A percentile compares a stretch with the other conserved stretches of the same genome.
These are phyloP conservation scores for Fusarium torulosum DNA, from an alignment of 2,329 filamentous ascomycete species.

Conservation along the genomic window DNA sequence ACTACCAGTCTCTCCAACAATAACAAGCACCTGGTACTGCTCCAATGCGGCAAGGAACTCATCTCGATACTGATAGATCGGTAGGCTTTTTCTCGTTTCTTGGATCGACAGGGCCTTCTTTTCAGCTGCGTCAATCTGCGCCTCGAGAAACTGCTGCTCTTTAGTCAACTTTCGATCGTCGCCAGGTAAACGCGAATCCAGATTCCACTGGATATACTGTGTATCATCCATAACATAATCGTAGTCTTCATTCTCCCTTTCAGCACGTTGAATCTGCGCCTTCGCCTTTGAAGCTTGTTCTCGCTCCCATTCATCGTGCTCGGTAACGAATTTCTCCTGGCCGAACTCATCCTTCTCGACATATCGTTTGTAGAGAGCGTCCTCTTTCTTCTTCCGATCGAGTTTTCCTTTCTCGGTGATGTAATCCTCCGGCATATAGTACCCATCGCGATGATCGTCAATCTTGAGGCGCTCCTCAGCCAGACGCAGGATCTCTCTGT, in stretches of 20 bases:
- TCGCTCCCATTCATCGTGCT: conserved; percentile 95
- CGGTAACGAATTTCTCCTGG: conserved; percentile 89
- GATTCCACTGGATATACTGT: conserved; percentile 86
- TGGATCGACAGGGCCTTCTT: conserved; percentile 89
- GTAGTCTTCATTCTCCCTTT: conserved; percentile 85
- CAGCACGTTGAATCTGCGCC: conserved; percentile 81
- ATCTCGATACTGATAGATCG: conserved; percentile 89
- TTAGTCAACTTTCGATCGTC: conserved; percentile 78
- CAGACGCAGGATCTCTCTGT: conserved; percentile 82
- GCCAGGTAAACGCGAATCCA: conserved; percentile 79
- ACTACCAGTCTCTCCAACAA: conserved; percentile 94
- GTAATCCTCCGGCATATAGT: conserved; percentile 93
- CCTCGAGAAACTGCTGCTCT: conserved; percentile 82
- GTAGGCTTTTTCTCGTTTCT: conserved; percentile 89
- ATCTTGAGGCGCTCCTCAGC: conserved; percentile 88
- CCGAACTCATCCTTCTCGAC: conserved; percentile 89
- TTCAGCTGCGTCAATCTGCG: conserved; percentile 89
- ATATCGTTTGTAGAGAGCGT: conserved; percentile 90
- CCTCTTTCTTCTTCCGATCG: conserved; percentile 86
- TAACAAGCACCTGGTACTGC: conserved; percentile 87
- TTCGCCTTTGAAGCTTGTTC: conserved; percentile 91
- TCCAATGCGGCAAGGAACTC: conserved; percentile 88
- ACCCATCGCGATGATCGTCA: conserved; percentile 92
- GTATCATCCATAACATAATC: conserved; percentile 93
- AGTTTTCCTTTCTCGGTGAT: conserved; percentile 94